These are phyloP conservation scores for Pythium coloratum DNA, from an alignment of 352 stramenopile species.

Conservation along the genomic window DNA sequence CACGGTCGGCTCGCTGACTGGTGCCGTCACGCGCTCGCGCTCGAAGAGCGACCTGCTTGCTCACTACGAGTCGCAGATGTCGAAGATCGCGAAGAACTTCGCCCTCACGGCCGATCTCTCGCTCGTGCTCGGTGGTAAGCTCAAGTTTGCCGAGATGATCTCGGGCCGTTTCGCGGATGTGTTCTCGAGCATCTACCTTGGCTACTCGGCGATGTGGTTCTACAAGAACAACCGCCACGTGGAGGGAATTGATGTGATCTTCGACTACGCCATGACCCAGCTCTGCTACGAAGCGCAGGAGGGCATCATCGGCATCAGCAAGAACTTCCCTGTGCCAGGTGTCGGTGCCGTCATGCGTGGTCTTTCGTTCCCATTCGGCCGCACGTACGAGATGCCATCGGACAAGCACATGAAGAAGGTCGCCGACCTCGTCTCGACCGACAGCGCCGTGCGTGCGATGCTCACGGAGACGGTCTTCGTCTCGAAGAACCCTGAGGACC, in stretches of 20 bases:
- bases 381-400: constrained; percentile 89
- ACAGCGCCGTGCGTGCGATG: constrained; percentile 67
- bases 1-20: constrained; percentile 86
- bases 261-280: constrained; percentile 97
- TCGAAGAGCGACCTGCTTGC: constrained; percentile 92
- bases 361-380: constrained; percentile 95
- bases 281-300: constrained; percentile 96
- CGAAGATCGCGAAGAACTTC: constrained; percentile 97
- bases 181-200: constrained; percentile 96
- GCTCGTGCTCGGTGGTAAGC: constrained; percentile 95
- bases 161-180: constrained; percentile 97
- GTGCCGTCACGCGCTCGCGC: constrained; percentile 89
- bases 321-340: constrained; percentile 95
- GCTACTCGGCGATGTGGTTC: constrained; percentile 97
- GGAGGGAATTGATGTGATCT: constrained; percentile 94
- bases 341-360: constrained; percentile 93
- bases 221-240: constrained; percentile 94
- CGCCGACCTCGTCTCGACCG: constrained; percentile 67
- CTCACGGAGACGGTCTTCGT: constrained; percentile 79
- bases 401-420: constrained; percentile 87
- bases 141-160: constrained; percentile 99
- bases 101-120: constrained; percentile 94
- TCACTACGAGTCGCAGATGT: constrained; percentile 97
- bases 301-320: constrained; percentile 92
- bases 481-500: constrained; percentile 63